Evolutionary conservation across 2,329 filamentous ascomycete species (phyloP).

Genomic region (Stenocarpella maydis): DNA sequence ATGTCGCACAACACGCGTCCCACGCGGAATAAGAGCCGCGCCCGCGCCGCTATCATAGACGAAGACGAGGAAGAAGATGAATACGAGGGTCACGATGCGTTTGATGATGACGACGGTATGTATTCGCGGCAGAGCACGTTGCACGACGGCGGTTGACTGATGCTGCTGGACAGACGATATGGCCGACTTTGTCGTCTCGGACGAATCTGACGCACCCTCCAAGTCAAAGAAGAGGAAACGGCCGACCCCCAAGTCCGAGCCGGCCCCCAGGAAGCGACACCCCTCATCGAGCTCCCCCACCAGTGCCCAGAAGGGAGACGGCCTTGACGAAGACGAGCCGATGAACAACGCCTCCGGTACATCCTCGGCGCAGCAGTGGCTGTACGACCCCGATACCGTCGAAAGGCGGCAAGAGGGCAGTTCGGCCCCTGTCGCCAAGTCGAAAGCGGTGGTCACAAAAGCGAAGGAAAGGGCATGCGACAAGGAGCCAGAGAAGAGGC

Average conservation of each 20-base stretch:
- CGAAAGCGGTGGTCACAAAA: conserved; percentile 45
- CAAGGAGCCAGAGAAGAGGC: conserved; percentile 84
- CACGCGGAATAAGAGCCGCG: conserved; percentile 50
- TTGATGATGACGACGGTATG: conserved; percentile 70
- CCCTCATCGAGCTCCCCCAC: conserved; percentile 56
- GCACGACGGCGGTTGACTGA: not conserved
- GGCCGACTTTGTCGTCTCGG: conserved; percentile 86
- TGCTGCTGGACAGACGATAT: conserved; percentile 66
- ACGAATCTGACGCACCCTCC: conserved; percentile 78
- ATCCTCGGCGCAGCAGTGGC: conserved; percentile 87
- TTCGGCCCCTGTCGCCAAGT: conserved; percentile 36
- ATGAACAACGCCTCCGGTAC: conserved; percentile 65
- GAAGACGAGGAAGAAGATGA: conserved; percentile 77
- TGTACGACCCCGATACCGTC: conserved; percentile 61
- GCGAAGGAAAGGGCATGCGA: conserved; percentile 75
- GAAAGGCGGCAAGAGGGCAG: conserved; percentile 43
- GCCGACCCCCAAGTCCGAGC: conserved; percentile 55
- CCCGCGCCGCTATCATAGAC: conserved; percentile 68
- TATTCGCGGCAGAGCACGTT: not conserved
- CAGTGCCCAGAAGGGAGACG: conserved; percentile 49
- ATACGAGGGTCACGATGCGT: conserved; percentile 68
- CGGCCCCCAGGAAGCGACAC: conserved; percentile 67
- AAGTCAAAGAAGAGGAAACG: conserved; percentile 79
- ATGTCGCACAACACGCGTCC: conserved; percentile 50
- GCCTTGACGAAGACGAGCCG: conserved; percentile 62